Evolutionary conservation across 768 basidiomycete species (phyloP), one percentile per base, ranked within the genome.

Genomic region (Hypholoma fasciculare): DNA sequence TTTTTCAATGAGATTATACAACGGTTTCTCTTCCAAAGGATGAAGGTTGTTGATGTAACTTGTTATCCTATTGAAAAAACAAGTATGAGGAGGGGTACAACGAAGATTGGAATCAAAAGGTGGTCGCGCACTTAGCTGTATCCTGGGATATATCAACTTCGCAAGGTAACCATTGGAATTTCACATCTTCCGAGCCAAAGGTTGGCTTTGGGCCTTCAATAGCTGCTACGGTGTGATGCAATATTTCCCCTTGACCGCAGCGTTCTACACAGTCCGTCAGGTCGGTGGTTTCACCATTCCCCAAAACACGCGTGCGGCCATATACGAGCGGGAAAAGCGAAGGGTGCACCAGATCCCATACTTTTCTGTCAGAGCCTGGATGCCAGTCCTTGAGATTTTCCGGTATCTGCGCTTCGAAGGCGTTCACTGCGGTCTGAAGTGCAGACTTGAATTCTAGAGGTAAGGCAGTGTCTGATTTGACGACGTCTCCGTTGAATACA

Each of bases 321-420:
- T 79, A 78, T 7, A 74, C 67, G 0, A 80, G 58, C 26, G 71
- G 72, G 60, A 71, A 81, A 0, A 80, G 69, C 1, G 78, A 76
- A 40, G 80, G 80, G 52, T 82, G 76, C 0, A 80, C 74, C 19
- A 81, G 69, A 55, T 81, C 78, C 44, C 78, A 73, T 0, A 81
- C 79, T 51, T 74, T 74, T 4, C 69, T 63, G 59, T 80, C 68
- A 0, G 77, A 76, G 4, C 72, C 69, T 4, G 80, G 80, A 60
- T 81, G 79, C 80, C 80, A 82, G 61, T 82, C 80, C 38, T 72
- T 74, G 51, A 68, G 27, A 0, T 65, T 64, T 4, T 71, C 74
- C 0, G 75, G 71, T 6, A 76, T 63, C 13, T 46, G 67, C 46
- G 70, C 59, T 59, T 82, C 76, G 34, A 80, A 74, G 3, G 53